Evolutionary conservation across 208 protist species (phyloP).

Genomic region (Crithidia bombi): DNA sequence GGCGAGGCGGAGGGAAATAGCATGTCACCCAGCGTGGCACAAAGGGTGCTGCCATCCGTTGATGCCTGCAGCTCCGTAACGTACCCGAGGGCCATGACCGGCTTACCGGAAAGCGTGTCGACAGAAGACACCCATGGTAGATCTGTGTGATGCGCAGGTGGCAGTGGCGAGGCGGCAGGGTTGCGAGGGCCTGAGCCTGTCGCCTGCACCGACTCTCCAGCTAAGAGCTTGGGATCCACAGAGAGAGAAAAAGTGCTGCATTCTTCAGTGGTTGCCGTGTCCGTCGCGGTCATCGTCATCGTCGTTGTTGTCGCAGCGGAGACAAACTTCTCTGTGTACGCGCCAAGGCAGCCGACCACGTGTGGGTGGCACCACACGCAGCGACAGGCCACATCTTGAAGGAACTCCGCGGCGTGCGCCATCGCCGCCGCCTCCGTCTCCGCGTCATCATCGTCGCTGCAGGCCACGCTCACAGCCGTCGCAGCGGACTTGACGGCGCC

Average conservation of each 20-base stretch:
- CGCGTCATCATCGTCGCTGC: background rate
- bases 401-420: slow-evolving; percentile 48
- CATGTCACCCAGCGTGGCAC: slow-evolving; percentile 41
- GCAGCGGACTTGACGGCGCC: background rate
- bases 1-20: slow-evolving; percentile 47
- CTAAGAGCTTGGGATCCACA: too few relatives aligned
- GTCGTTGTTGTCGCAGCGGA: background rate
- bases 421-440: slow-evolving; percentile 23
- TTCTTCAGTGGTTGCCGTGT: background rate
- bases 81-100: slow-evolving; percentile 46
- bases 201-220: too few relatives aligned
- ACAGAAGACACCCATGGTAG: slow-evolving; percentile 17
- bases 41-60: background rate
- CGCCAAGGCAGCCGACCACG: slow-evolving; percentile 57
- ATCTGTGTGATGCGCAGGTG: background rate
- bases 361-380: slow-evolving; percentile 67
- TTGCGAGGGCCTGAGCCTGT: background rate
- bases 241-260: too few relatives aligned
- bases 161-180: background rate
- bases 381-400: slow-evolving; percentile 61
- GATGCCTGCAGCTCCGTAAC: slow-evolving; percentile 34
- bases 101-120: slow-evolving; percentile 5
- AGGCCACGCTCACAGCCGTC: too few relatives aligned
- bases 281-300: background rate
- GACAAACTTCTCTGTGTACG: slow-evolving; percentile 65